Evolutionary conservation across 352 stramenopile genomes (phyloP), one percentile per base, ranked within the genome.

Genomic region (Globisporangium carolinianum): DNA sequence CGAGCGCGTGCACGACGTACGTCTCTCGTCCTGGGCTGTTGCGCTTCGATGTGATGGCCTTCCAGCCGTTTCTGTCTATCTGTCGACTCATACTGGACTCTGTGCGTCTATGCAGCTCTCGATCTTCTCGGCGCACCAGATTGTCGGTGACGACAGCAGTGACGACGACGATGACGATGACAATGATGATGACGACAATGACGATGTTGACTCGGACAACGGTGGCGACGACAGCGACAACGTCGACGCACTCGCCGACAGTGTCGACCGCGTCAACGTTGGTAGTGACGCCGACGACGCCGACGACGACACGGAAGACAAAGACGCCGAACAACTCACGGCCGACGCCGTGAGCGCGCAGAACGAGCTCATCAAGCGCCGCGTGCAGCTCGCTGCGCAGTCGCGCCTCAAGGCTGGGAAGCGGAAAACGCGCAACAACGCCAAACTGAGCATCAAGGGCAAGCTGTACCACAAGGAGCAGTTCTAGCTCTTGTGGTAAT

Each of bases 381-480:
- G 76, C 8, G 86, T 95, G 53, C 83, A 90, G 57, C 81, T 85
- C 18, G 76, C 88, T 24, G 75, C 85, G 8, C 65, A 79, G 54
- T 63, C 75, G 51, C 76, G 81, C 35, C 60, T 75, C 42, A 89
- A 92, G 65, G 57, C 63, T 6, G 68, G 67, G 17, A 84, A 81
- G 61, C 81, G 79, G 35, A 73, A 69, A 49, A 81, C 86, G 58
- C 83, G 86, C 37, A 95, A 95, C 64, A 69, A 69, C 37, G 67
- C 86, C 57, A 95, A 95, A 75, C 68, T 95, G 18, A 94, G 82
- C 65, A 73, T 95, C 51, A 95, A 95, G 75, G 86, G 86, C 58
- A 85, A 83, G 41, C 69, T 93, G 47, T 72, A 85, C 43, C 86
- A 94, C 71, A 91, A 94, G 60, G 80, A 88, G 39, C 70, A 83